Evolutionary conservation across 345 rosid genomes (phyloP).

Genomic region (Isatis tinctoria): DNA sequence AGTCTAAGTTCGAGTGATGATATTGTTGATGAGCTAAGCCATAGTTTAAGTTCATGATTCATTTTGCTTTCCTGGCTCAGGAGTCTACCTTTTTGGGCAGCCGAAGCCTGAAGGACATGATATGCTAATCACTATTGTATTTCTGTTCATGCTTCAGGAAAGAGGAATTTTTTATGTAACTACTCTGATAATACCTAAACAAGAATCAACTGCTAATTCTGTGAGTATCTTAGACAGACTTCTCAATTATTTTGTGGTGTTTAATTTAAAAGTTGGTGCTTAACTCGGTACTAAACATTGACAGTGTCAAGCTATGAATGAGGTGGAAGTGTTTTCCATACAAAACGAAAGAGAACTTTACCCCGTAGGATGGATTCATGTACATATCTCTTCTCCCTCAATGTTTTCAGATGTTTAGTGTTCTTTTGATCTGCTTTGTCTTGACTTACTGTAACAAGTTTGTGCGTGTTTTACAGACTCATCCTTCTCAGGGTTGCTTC

Average conservation of each 20-base stretch:
- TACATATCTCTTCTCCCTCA: constrained; percentile 31
- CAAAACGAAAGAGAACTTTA: constrained; percentile 67
- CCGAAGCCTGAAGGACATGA: neutral
- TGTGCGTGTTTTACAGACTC: constrained; percentile 57
- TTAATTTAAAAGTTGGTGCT: neutral
- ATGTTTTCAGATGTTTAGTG: neutral
- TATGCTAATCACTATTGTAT: neutral
- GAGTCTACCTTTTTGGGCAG: neutral
- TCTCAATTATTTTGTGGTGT: constrained; percentile 13
- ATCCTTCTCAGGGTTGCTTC: constrained; percentile 94
- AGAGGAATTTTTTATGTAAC: constrained; percentile 66
- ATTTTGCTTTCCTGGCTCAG: neutral
- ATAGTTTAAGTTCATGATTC: neutral
- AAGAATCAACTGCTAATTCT: constrained; percentile 77
- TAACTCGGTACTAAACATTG: neutral
- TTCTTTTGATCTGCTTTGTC: neutral
- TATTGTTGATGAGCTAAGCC: neutral
- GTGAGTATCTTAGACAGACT: constrained; percentile 45
- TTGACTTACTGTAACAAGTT: neutral
- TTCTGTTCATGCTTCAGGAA: constrained; percentile 45
- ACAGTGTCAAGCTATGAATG: constrained; percentile 79
- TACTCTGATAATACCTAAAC: constrained; percentile 89
- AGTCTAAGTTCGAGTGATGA: neutral
- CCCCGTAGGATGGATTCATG: constrained; percentile 94
- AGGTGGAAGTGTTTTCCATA: constrained; percentile 79